These are phyloP conservation scores for Phoenix dactylifera DNA, from an alignment of 176 grass and related monocot species.

Conservation along the genomic window DNA sequence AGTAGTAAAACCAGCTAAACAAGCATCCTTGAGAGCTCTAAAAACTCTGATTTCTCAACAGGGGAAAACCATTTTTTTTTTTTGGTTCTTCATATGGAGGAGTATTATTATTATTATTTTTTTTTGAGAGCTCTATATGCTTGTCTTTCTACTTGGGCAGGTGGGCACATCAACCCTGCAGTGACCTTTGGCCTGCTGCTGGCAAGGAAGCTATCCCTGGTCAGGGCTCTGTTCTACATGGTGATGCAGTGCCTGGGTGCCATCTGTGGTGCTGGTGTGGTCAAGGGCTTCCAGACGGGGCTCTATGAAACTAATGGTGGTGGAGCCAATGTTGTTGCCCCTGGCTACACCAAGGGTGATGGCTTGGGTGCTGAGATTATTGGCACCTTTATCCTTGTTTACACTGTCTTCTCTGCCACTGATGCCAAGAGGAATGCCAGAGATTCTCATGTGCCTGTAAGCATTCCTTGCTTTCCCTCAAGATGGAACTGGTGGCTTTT, in stretches of 20 bases:
- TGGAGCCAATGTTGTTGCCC: conserved; percentile 56
- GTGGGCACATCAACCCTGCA: conserved; percentile 89
- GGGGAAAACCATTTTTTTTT: too few species aligned
- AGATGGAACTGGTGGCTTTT: too few species aligned
- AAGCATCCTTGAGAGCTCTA: too few species aligned
- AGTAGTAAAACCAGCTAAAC: too few species aligned
- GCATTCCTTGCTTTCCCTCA: neutral
- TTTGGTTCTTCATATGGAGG: too few species aligned
- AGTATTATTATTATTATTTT: too few species aligned
- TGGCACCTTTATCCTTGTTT: conserved; percentile 84
- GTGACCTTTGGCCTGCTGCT: conserved; percentile 85
- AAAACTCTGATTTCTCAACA: too few species aligned
- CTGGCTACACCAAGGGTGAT: conserved; percentile 67
- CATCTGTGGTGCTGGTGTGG: conserved; percentile 75
- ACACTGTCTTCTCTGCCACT: conserved; percentile 93
- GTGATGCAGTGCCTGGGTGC: conserved; percentile 86
- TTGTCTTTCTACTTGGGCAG: conserved; percentile 16
- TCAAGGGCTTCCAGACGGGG: conserved; percentile 84
- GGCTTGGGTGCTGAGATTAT: conserved; percentile 82
- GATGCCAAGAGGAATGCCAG: conserved; percentile 92
- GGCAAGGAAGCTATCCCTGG: conserved; percentile 78
- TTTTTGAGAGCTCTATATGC: too few species aligned
- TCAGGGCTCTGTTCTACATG: conserved; percentile 80
- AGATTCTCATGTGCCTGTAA: conserved; percentile 92
- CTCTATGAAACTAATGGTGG: conserved; percentile 68